phyloP scores from a whole-genome alignment of 345 rosid genomes.

The Murraya koenigii region DNA sequence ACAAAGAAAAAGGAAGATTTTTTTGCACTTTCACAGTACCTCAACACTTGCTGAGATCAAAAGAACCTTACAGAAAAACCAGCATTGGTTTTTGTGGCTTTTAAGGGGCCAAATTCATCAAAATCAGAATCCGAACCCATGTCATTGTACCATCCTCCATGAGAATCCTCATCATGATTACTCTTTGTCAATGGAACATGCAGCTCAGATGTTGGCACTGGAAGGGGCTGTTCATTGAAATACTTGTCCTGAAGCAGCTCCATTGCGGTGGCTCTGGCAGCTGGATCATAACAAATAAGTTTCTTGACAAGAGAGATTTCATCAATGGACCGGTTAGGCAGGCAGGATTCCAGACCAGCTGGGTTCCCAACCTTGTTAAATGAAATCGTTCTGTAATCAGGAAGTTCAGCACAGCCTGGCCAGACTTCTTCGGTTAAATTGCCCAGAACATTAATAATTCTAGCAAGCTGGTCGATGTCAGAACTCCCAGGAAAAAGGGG shows the following conservation, averaged over 20 bases:
- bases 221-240: slow-evolving; percentile 71
- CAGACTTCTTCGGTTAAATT: slow-evolving; percentile 76
- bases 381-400: slow-evolving; percentile 73
- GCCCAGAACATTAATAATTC: slow-evolving; percentile 65
- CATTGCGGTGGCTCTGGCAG: slow-evolving; percentile 64
- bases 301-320: slow-evolving; percentile 63
- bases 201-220: slow-evolving; percentile 63
- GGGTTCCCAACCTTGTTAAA: slow-evolving; percentile 76
- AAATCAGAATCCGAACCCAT: slow-evolving; percentile 66
- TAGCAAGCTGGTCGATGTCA: slow-evolving; percentile 84
- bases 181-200: slow-evolving; percentile 54
- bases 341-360: slow-evolving; percentile 56
- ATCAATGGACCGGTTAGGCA: slow-evolving; percentile 45
- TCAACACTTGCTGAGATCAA: slow-evolving; percentile 19
- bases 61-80: slow-evolving; percentile 70
- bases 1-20: not conserved
- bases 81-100: slow-evolving; percentile 42
- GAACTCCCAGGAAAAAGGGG: slow-evolving; percentile 88
- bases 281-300: slow-evolving; percentile 80
- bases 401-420: slow-evolving; percentile 71
- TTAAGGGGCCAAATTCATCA: slow-evolving; percentile 53
- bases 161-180: slow-evolving; percentile 59
- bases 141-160: slow-evolving; percentile 40
- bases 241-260: slow-evolving; percentile 75
- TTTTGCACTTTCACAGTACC: slow-evolving; percentile 1